Evolutionary conservation across 768 basidiomycete species (phyloP).

Genomic region (Tylopilus rubrobrunneus): DNA sequence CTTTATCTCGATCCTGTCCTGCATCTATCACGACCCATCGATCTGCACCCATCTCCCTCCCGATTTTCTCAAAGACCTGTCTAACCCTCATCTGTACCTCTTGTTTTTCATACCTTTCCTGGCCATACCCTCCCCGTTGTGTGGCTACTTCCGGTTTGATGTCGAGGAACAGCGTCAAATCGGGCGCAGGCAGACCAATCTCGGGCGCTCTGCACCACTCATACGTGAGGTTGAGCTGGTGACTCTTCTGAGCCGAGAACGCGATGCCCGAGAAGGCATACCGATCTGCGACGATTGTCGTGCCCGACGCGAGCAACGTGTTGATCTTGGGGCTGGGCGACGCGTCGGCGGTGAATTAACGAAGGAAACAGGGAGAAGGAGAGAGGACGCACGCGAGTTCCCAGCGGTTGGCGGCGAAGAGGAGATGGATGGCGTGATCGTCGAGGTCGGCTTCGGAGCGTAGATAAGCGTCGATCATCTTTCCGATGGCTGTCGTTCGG

Average conservation of each 20-base stretch:
- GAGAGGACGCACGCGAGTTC: slow-evolving; percentile 82
- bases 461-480: slow-evolving; percentile 92
- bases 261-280: slow-evolving; percentile 97
- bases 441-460: slow-evolving; percentile 82
- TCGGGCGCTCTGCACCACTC: slow-evolving; percentile 88
- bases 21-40: slow-evolving; percentile 64
- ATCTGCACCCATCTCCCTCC: slow-evolving; percentile 42
- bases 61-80: slow-evolving; percentile 54
- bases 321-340: slow-evolving; percentile 55
- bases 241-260: slow-evolving; percentile 63
- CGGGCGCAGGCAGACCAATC: slow-evolving; percentile 82
- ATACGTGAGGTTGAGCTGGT: slow-evolving; percentile 49
- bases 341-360: background rate
- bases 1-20: slow-evolving; percentile 43
- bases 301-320: slow-evolving; percentile 54
- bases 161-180: slow-evolving; percentile 84
- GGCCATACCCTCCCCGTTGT: slow-evolving; percentile 75
- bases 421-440: slow-evolving; percentile 86
- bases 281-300: slow-evolving; percentile 81
- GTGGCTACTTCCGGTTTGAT: slow-evolving; percentile 67
- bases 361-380: background rate
- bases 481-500: slow-evolving; percentile 84
- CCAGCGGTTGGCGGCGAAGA: slow-evolving; percentile 98
- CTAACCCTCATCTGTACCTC: slow-evolving; percentile 70
- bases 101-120: slow-evolving; percentile 82